Conservation (phyloP, 257 asterid genomes). For the Gentiana dahurica region DNA sequence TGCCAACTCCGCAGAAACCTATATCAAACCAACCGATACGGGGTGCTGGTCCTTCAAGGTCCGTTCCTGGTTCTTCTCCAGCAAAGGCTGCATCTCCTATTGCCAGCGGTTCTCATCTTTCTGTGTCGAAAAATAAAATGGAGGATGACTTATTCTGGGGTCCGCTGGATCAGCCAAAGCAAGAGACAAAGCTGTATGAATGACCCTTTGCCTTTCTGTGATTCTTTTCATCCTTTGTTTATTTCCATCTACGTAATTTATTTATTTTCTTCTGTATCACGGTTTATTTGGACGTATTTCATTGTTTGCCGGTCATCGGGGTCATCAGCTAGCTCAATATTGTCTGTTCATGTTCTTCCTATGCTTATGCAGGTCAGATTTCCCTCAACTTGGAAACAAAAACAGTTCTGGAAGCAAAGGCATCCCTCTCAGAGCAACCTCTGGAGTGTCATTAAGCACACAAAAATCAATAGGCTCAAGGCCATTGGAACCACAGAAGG, state of each 20-base stretch:
- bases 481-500: conserved; percentile 42
- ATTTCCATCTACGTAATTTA: too few relatives aligned
- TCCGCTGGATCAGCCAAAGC: conserved; percentile 63
- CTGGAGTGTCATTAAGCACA: conserved; percentile 41
- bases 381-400: conserved; percentile 63
- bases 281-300: too few relatives aligned
- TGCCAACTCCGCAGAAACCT: conserved; percentile 58
- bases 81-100: conserved; percentile 58
- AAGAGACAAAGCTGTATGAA: conserved; percentile 71
- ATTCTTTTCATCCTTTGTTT: too few relatives aligned
- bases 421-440: conserved; percentile 42
- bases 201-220: conserved; percentile 16
- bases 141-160: conserved; percentile 99
- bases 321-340: neutral
- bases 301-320: too few relatives aligned
- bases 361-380: conserved; percentile 51
- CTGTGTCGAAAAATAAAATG: conserved; percentile 40
- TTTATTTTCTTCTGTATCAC: too few relatives aligned
- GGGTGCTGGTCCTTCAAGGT: conserved; percentile 60
- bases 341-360: conserved; percentile 5
- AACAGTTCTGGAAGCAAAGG: conserved; percentile 56
- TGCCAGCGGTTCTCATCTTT: conserved; percentile 34
- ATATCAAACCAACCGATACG: conserved; percentile 42
- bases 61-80: conserved; percentile 48
- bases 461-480: conserved; percentile 47